Base-by-base conservation (phyloP, 208 protist genomes). In the Trypanosoma rangeli region DNA sequence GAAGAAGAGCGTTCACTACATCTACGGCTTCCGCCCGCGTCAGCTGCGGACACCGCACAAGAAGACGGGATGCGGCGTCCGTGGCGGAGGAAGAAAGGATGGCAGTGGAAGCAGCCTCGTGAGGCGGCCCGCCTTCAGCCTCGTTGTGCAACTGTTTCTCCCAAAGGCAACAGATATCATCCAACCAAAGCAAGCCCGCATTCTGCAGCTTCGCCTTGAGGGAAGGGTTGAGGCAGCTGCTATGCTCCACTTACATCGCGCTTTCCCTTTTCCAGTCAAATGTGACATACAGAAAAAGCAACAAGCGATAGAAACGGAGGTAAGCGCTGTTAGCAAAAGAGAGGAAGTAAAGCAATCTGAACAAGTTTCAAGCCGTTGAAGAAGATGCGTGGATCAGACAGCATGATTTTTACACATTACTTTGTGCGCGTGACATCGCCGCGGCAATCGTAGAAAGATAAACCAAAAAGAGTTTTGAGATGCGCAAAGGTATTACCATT, bases 131-230 rank as follows among this genome's bases (percentile, higher is more conserved):
- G 26, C 16, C 24, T n/a, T 56, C 44, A 29, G 22, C 46, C 20
- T 12, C 26, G 44, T 13, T 68, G 10, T 44, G 2, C 13, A 16
- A 16, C 20, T 56, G 46, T 55, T 29, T 35, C 26, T 28, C 16
- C 20, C 22, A 24, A 57, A 39, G 39, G 31, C 55, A 57, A 49
- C 16, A 48, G 1, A 92, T 65, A 16, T 90, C 79, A 10, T 72
- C 62, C 5, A 90, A 67, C 66, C 80, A 84, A 13, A 94, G 56
- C 5, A 93, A 26, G 20, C 86, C 89, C 24, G 72, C 75, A 63
- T 91, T 80, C 60, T 92, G 89, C 68, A 92, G 56, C 63, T 90
- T 93, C 22, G 86, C 82, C 65, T 93, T 94, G 9, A 90, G 46
- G 7, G 64, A 69, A 13, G 81, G 81, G 15, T 55, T 49, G n/a